Percentiles rank a stretch among this genome's conserved stretches.
phyloP scores from a whole-genome alignment of 257 asterid genomes.

The Solanum lignicaule region DNA sequence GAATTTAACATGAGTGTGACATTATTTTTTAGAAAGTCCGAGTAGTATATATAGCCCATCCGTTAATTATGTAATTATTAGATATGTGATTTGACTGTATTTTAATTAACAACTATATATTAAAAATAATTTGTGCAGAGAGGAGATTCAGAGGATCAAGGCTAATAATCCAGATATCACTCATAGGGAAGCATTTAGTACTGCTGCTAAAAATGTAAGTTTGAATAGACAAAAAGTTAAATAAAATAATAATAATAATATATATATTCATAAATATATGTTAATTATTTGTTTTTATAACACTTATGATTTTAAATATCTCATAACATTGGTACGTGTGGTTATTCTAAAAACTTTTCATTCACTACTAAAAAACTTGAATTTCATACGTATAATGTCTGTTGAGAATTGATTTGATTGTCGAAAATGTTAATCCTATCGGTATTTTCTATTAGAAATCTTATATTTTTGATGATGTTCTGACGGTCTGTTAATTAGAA shows the following conservation, averaged over 20 bases:
- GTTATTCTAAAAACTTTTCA: not conserved
- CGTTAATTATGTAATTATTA: not conserved
- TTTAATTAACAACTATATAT: not conserved
- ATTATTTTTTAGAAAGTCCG: not conserved
- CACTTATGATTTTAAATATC: not conserved
- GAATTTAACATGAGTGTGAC: not conserved
- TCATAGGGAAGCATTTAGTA: constrained; percentile 90
- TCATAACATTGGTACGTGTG: not conserved
- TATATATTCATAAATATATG: not conserved
- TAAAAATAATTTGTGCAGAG: constrained; percentile 21
- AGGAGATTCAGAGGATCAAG: constrained; percentile 87
- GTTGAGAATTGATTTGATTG: not conserved
- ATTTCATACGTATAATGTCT: not conserved
- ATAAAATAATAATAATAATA: too few relatives aligned
- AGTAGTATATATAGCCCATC: not conserved
- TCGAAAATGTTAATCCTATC: not conserved
- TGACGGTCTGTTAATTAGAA: too few relatives aligned
- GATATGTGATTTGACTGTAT: not conserved
- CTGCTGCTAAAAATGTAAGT: constrained; percentile 87
- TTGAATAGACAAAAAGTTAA: not conserved
- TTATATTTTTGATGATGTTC: not conserved
- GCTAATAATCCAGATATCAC: constrained; percentile 74
- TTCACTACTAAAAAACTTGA: not conserved
- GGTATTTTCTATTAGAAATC: not conserved
- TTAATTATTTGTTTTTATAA: not conserved